These are phyloP conservation scores for Patellaria atrata DNA, from an alignment of 495 filamentous ascomycete genomes.

Conservation along the genomic window DNA sequence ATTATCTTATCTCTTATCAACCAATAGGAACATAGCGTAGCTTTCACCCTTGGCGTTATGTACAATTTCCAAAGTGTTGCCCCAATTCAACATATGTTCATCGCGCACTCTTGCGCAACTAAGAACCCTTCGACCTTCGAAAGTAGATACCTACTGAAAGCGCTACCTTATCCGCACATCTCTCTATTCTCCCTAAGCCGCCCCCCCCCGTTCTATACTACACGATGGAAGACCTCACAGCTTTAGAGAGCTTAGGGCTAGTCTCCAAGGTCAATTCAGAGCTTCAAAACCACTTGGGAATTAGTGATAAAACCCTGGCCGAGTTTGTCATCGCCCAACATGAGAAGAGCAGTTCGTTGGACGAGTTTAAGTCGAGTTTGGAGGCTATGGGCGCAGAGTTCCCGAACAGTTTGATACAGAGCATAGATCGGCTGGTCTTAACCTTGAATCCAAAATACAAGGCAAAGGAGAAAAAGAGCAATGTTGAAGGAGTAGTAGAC, in stretches of 20 bases:
- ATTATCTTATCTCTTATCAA: too few relatives aligned
- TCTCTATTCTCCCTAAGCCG: too few relatives aligned
- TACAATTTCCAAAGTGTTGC: too few relatives aligned
- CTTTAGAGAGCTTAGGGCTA: constrained; percentile 81
- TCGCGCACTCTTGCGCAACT: too few relatives aligned
- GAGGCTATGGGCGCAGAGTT: constrained; percentile 73
- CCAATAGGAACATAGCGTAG: too few relatives aligned
- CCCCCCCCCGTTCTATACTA: too few relatives aligned
- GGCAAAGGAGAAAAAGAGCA: constrained; percentile 25
- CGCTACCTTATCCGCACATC: too few relatives aligned
- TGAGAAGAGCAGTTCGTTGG: constrained; percentile 50
- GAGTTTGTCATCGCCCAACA: constrained; percentile 92
- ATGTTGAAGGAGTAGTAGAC: constrained; percentile 22
- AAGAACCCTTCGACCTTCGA: too few relatives aligned
- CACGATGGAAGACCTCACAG: constrained; percentile 76
- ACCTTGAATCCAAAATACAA: constrained; percentile 88
- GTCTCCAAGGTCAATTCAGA: constrained; percentile 92
- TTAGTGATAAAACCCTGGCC: constrained; percentile 85
- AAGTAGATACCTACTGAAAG: too few relatives aligned
- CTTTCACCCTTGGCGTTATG: too few relatives aligned
- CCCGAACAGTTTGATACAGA: constrained; percentile 76
- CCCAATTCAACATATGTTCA: too few relatives aligned
- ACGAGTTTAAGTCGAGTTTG: constrained; percentile 57
- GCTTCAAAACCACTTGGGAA: constrained; percentile 82
- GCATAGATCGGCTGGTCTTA: constrained; percentile 71